phyloP scores from a whole-genome alignment of 2,329 filamentous ascomycete species.

The Fusarium duplospermum region DNA sequence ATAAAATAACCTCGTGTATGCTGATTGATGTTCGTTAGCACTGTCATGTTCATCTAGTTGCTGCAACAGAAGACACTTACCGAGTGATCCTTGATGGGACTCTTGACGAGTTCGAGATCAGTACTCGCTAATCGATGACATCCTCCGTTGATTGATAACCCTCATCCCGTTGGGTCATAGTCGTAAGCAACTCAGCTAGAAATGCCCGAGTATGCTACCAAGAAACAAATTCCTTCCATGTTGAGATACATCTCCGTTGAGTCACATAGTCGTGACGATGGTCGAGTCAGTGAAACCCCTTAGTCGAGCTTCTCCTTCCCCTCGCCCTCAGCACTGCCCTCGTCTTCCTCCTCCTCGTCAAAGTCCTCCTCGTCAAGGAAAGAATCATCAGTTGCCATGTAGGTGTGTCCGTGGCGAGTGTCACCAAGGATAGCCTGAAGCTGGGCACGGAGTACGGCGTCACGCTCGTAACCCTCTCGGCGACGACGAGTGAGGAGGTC shows the following conservation, averaged over 20 bases:
- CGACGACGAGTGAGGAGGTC: constrained; percentile 21
- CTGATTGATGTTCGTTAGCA: not conserved
- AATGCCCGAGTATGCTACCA: not conserved
- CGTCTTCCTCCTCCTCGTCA: not conserved
- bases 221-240: not conserved
- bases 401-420: not conserved
- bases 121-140: not conserved
- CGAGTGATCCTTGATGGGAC: not conserved
- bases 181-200: not conserved
- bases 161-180: not conserved
- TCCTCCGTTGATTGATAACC: not conserved
- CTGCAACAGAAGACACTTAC: not conserved
- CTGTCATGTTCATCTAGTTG: not conserved
- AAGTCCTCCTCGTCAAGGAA: not conserved
- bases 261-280: not conserved
- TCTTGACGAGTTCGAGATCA: not conserved
- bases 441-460: constrained; percentile 8
- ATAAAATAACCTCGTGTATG: not conserved
- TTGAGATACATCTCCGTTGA: not conserved
- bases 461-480: constrained; percentile 6
- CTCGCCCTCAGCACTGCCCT: not conserved
- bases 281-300: not conserved
- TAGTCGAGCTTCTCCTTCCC: not conserved
- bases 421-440: constrained; percentile 23
- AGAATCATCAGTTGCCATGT: not conserved